phyloP scores from a whole-genome alignment of 768 basidiomycete species.

The Lanmaoa rubissima region DNA sequence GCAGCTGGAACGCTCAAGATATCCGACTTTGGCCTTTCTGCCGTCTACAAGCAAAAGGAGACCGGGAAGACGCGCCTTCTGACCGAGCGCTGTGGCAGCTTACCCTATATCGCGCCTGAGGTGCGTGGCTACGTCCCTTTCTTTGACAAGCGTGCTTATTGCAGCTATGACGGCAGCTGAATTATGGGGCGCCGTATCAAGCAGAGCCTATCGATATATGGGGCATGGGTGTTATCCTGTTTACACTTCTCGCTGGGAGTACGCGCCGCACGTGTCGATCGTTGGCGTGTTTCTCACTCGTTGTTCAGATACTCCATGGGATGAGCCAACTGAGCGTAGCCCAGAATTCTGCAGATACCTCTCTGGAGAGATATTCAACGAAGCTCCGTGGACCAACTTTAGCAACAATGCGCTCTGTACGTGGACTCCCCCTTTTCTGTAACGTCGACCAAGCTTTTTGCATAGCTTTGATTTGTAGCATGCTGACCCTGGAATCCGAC shows the following conservation, averaged over 20 bases:
- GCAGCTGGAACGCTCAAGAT: conserved; percentile 85
- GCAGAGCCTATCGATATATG: conserved; percentile 96
- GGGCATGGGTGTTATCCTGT: conserved; percentile 94
- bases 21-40: conserved; percentile 92
- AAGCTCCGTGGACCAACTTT: conserved; percentile 80
- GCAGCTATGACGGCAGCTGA: conserved; percentile 47
- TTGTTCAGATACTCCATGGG: conserved; percentile 91
- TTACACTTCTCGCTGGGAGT: conserved; percentile 90
- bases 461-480: conserved; percentile 70
- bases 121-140: conserved; percentile 39
- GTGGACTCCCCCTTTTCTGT: conserved; percentile 22
- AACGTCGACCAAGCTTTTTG: conserved; percentile 2
- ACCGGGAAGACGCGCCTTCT: conserved; percentile 59
- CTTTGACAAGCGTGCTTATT: background rate
- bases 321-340: conserved; percentile 79
- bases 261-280: conserved; percentile 28
- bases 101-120: conserved; percentile 95
- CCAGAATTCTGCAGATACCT: conserved; percentile 79
- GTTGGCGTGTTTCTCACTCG: background rate
- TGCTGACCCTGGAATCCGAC: conserved; percentile 70
- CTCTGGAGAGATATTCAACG: conserved; percentile 66
- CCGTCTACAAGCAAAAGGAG: conserved; percentile 84
- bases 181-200: conserved; percentile 62
- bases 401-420: conserved; percentile 57
- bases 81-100: conserved; percentile 83